These are phyloP conservation scores for Trichoderma hamatum DNA, from an alignment of 2,329 filamentous ascomycete species.

Conservation along the genomic window DNA sequence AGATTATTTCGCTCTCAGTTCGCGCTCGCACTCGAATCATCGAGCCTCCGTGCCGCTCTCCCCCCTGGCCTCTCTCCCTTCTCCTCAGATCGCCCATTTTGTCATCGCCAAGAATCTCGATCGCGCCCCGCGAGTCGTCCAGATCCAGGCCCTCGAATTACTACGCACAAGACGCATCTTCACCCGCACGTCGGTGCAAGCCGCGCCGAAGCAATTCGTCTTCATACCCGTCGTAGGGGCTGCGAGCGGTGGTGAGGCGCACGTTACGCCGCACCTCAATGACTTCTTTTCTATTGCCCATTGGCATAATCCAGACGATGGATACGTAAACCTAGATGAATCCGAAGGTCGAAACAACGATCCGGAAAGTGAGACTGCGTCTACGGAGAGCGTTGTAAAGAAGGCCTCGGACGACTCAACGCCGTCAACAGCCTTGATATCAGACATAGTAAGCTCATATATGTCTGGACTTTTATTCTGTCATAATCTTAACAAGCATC, in stretches of 20 bases:
- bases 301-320: slow-evolving; percentile 73
- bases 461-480: neutral
- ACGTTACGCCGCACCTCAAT: slow-evolving; percentile 65
- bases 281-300: slow-evolving; percentile 89
- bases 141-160: slow-evolving; percentile 79
- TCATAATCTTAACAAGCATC: slow-evolving; percentile 26
- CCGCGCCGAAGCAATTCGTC: slow-evolving; percentile 76
- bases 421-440: slow-evolving; percentile 42
- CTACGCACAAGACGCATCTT: slow-evolving; percentile 78
- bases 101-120: slow-evolving; percentile 82
- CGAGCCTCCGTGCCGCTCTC: slow-evolving; percentile 34
- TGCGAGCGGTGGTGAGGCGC: slow-evolving; percentile 49
- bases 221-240: slow-evolving; percentile 72
- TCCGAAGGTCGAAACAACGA: slow-evolving; percentile 35
- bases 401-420: slow-evolving; percentile 33
- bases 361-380: slow-evolving; percentile 39
- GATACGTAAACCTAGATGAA: slow-evolving; percentile 75
- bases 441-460: slow-evolving; percentile 45
- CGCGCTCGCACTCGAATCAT: slow-evolving; percentile 40
- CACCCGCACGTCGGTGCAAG: slow-evolving; percentile 72
- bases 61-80: slow-evolving; percentile 36
- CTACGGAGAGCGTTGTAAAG: slow-evolving; percentile 52
- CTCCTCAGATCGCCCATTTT: slow-evolving; percentile 70
- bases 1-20: slow-evolving; percentile 38
- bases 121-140: slow-evolving; percentile 70